phyloP scores from a whole-genome alignment of 768 basidiomycete species.

The Leucocoprinus birnbaumii region DNA sequence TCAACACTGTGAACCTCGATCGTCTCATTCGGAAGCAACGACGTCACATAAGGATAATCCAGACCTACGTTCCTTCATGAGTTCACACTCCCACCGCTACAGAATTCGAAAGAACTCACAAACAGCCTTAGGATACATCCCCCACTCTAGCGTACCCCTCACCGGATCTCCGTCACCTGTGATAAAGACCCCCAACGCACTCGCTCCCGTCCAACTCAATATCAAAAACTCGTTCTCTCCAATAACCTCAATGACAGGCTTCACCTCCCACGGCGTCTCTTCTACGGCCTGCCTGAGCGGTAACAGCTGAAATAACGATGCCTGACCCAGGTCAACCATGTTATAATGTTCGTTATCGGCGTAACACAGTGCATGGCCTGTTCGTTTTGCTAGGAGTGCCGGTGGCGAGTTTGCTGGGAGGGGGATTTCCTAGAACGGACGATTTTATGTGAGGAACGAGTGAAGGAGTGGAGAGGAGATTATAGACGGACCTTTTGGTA shows the following conservation, averaged over 20 bases:
- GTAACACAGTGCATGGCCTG: slow-evolving; percentile 64
- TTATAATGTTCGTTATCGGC: slow-evolving; percentile 75
- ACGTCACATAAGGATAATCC: slow-evolving; percentile 78
- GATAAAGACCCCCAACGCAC: slow-evolving; percentile 85
- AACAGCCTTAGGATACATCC: slow-evolving; percentile 69
- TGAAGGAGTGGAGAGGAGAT: neutral
- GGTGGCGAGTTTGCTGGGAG: slow-evolving; percentile 50
- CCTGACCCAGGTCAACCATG: slow-evolving; percentile 73
- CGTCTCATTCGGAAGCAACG: slow-evolving; percentile 74
- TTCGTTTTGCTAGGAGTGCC: slow-evolving; percentile 48
- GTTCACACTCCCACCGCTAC: neutral
- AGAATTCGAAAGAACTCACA: slow-evolving; percentile 45
- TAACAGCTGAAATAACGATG: slow-evolving; percentile 67
- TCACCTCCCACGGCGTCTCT: slow-evolving; percentile 35
- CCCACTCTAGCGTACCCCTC: slow-evolving; percentile 87
- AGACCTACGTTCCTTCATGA: slow-evolving; percentile 49
- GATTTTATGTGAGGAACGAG: neutral
- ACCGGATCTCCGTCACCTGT: slow-evolving; percentile 84
- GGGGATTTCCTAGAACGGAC: slow-evolving; percentile 59
- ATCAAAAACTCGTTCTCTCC: slow-evolving; percentile 81
- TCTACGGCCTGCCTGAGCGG: slow-evolving; percentile 73
- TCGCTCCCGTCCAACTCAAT: slow-evolving; percentile 78
- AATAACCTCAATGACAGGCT: slow-evolving; percentile 75
- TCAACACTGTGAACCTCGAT: slow-evolving; percentile 83
- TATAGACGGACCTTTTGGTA: slow-evolving; percentile 50